These are phyloP conservation scores for Castanopsis chinensis DNA, from an alignment of 306 rosid genomes.

Conservation along the genomic window DNA sequence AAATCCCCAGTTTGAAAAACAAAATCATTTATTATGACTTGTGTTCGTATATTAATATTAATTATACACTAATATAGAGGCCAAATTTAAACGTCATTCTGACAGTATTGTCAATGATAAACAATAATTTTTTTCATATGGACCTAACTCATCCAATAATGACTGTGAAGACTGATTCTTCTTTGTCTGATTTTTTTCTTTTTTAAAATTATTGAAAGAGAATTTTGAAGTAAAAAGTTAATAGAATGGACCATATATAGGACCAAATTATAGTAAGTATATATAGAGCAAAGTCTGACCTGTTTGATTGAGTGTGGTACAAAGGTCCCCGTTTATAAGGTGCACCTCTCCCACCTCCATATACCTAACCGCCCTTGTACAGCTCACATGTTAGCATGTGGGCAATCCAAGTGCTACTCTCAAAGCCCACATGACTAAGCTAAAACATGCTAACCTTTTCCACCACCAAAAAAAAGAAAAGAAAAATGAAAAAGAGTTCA, in stretches of 20 bases:
- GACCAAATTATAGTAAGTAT: constrained; percentile 2
- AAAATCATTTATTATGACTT: too few species aligned
- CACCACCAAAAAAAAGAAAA: neutral
- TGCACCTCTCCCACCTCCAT: neutral
- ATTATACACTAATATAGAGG: neutral
- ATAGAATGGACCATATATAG: neutral
- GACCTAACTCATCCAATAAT: neutral
- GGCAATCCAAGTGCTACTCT: constrained; percentile 34
- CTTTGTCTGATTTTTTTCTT: neutral
- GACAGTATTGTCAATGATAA: constrained; percentile 15
- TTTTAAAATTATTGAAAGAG: neutral
- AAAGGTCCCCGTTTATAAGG: constrained; percentile 27
- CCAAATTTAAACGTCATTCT: constrained; percentile 15
- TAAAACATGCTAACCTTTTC: neutral
- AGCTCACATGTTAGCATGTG: constrained; percentile 73
- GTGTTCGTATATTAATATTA: neutral
- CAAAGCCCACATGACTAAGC: constrained; percentile 39
- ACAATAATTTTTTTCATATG: neutral
- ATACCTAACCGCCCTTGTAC: constrained; percentile 28
- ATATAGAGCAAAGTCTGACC: constrained; percentile 3
- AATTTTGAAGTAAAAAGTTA: constrained; percentile 5
- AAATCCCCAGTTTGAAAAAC: too few species aligned
- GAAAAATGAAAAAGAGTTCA: neutral
- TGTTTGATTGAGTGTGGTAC: neutral
- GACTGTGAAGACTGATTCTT: neutral